Evolutionary conservation across 2,329 filamentous ascomycete genomes (phyloP), one percentile per base, ranked within the genome.

Genomic region (Trichoderma polysporum): DNA sequence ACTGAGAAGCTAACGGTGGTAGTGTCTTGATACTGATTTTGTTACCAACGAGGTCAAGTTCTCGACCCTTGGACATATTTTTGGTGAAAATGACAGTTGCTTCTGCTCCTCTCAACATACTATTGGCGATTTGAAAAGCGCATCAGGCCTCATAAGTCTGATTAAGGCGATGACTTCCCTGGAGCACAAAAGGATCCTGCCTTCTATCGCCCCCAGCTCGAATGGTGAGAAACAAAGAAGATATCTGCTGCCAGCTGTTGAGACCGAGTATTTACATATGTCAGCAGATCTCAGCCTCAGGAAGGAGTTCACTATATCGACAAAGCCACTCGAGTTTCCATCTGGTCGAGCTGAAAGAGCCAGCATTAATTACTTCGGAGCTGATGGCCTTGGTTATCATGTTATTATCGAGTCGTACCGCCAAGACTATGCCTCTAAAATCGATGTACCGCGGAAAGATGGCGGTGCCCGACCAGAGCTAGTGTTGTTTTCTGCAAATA

Each of bases 21-120:
- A 84, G 68, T 78, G 76, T 29, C 82, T 84, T 37, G 81, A 81
- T 0, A 83, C 82, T 0, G 81, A 82, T 0, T 66, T 70, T 2
- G 75, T 74, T 1, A 83, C 82, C 0, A 82, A 84, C 58, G 78
- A 78, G 0, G 71, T 79, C 8, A 82, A 83, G 63, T 74, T 77
- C 1, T 66, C 60, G 0, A 79, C 79, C 1, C 73, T 84, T 5
- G 71, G 69, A 0, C 66, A 66, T 0, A 70, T 77, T 0, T 80
- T 80, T 58, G 73, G 71, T 0, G 61, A 71, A 1, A 37, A 68
- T 0, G 72, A 72, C 3, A 68, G 75, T 10, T 74, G 71, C 49
- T 67, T 77, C 31, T 72, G 74, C 1, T 76, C 75, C 4, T 50
- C 70, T 54, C 69, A 68, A 50, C 67, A 60, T n/a, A 70, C 67